These are phyloP conservation scores for Xylariaceae sp. DNA, from an alignment of 2,329 filamentous ascomycete genomes.

Conservation along the genomic window DNA sequence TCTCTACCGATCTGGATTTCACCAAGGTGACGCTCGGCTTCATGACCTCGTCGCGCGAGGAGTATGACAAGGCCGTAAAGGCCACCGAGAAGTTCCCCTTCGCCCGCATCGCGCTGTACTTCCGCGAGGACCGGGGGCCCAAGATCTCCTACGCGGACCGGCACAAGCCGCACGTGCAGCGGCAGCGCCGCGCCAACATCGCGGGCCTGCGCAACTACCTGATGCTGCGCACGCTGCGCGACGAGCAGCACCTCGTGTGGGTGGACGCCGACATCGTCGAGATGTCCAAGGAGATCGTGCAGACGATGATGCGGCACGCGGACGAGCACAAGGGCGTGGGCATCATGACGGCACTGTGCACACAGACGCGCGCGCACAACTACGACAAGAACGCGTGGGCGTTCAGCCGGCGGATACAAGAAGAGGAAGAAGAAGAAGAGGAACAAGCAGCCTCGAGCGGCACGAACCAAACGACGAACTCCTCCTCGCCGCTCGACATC, in stretches of 20 bases:
- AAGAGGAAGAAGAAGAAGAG: not conserved
- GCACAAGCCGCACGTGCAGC: conserved; percentile 34
- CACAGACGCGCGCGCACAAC: conserved; percentile 40
- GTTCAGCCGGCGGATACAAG: conserved; percentile 20
- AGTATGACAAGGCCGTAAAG: conserved; percentile 33
- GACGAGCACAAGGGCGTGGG: conserved; percentile 34
- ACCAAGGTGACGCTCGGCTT: conserved; percentile 35
- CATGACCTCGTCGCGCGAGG: conserved; percentile 36
- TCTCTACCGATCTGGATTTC: conserved; percentile 36
- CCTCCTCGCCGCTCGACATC: conserved; percentile 24
- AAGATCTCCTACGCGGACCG: conserved; percentile 32
- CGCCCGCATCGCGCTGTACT: conserved; percentile 34
- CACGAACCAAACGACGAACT: conserved; percentile 8
- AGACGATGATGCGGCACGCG: conserved; percentile 41
- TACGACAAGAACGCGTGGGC: conserved; percentile 47
- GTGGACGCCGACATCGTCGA: conserved; percentile 46
- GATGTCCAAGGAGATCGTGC: conserved; percentile 40
- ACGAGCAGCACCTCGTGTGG: conserved; percentile 45
- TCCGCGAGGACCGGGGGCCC: conserved; percentile 29
- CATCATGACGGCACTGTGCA: conserved; percentile 43
- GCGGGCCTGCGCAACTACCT: conserved; percentile 43
- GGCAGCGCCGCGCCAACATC: conserved; percentile 35
- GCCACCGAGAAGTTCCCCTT: conserved; percentile 35
- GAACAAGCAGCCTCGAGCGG: not conserved
- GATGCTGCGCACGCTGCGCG: conserved; percentile 39